Conservation (phyloP, 2,329 filamentous ascomycete species). For the Cercospora zeae-maydis region DNA sequence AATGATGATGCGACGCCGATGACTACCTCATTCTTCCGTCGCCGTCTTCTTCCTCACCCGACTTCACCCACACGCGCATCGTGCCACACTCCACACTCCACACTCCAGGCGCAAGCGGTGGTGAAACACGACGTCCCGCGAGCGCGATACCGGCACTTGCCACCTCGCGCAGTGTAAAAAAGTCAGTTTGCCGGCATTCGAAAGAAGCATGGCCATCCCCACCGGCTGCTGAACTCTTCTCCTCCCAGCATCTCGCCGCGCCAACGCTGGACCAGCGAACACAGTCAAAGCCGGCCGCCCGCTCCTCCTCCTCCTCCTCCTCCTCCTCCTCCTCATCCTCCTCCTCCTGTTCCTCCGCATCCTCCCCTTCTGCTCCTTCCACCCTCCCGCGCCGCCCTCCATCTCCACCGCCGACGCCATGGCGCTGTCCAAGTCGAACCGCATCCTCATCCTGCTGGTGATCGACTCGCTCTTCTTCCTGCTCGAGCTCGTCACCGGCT, state of each 20-base stretch:
- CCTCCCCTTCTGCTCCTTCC: neutral
- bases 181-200: neutral
- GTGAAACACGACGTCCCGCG: too few relatives aligned
- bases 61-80: too few relatives aligned
- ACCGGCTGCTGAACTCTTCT: neutral
- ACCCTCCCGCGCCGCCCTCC: neutral
- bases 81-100: too few relatives aligned
- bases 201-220: neutral
- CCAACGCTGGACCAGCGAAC: too few relatives aligned
- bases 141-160: neutral
- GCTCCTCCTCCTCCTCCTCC: neutral
- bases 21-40: too few relatives aligned
- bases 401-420: slow-evolving; percentile 46
- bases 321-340: too few relatives aligned
- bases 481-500: slow-evolving; percentile 79
- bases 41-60: too few relatives aligned
- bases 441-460: slow-evolving; percentile 86
- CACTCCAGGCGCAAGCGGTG: too few relatives aligned
- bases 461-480: slow-evolving; percentile 91
- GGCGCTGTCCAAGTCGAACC: slow-evolving; percentile 86
- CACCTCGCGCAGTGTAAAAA: too few relatives aligned
- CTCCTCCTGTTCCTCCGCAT: too few relatives aligned
- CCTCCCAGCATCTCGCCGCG: too few relatives aligned
- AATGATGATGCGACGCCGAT: too few relatives aligned
- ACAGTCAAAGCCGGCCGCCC: neutral